A percentile compares a stretch with the other conserved stretches of the same genome.
Evolutionary conservation across 352 stramenopile species (phyloP).

Genomic region (Peronospora belbahrii): DNA sequence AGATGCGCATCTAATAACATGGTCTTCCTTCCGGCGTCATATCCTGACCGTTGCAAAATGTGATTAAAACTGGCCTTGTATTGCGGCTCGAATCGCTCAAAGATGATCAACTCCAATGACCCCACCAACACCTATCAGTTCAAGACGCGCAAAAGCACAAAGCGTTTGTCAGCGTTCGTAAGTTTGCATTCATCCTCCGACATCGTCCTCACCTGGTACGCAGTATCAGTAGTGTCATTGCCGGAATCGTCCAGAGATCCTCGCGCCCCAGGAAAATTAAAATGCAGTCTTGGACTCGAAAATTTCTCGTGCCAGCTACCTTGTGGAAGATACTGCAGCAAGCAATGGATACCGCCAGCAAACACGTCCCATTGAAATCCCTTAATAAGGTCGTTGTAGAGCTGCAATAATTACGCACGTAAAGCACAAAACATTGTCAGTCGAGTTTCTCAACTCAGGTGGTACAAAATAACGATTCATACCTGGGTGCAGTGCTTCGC

Average conservation of each 20-base stretch:
- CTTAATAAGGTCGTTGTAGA: conserved; percentile 75
- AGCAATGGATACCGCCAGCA: conserved; percentile 70
- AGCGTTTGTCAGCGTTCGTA: neutral
- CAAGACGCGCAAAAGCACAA: conserved; percentile 1
- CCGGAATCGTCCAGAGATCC: conserved; percentile 52
- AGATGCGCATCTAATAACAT: conserved; percentile 77
- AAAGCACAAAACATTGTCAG: conserved; percentile 6
- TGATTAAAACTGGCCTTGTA: conserved; percentile 52
- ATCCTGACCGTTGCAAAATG: conserved; percentile 53
- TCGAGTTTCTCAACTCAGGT: neutral
- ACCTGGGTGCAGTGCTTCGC: conserved; percentile 64
- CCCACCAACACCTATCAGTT: conserved; percentile 49
- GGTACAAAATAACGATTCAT: conserved; percentile 2
- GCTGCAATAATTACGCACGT: conserved; percentile 17
- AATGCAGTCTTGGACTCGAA: conserved; percentile 60
- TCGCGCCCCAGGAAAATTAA: conserved; percentile 67
- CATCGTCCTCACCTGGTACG: conserved; percentile 44
- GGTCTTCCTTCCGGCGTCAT: conserved; percentile 48
- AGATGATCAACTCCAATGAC: conserved; percentile 79
- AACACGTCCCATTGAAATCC: conserved; percentile 83
- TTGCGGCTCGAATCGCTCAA: conserved; percentile 63
- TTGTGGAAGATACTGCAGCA: conserved; percentile 73
- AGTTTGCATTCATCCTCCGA: neutral
- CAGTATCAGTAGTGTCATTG: conserved; percentile 74
- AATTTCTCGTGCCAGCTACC: conserved; percentile 55